These are phyloP conservation scores for Lodderomyces orthopsilosis DNA, from an alignment of 1,139 yeast species.

Conservation along the genomic window DNA sequence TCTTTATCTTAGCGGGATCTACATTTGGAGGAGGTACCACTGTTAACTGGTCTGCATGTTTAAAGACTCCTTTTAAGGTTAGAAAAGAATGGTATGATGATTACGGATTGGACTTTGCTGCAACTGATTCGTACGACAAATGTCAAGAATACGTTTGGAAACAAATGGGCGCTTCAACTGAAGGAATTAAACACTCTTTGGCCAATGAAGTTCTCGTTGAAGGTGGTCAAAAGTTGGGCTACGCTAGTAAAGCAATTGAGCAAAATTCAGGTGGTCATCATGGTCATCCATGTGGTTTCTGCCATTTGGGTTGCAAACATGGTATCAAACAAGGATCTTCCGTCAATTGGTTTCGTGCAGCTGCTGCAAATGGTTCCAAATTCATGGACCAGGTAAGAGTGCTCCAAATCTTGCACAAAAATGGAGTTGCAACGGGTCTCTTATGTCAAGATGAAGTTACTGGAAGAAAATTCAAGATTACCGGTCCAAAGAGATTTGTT, in stretches of 20 bases:
- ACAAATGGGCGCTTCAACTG: conserved; percentile 49
- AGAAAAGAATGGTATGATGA: conserved; percentile 56
- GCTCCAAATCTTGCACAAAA: conserved; percentile 33
- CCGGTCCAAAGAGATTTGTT: conserved; percentile 47
- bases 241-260: conserved; percentile 36
- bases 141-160: conserved; percentile 49
- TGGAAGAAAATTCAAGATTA: conserved; percentile 33
- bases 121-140: conserved; percentile 41
- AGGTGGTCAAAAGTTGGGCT: conserved; percentile 49
- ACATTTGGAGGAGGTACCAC: conserved; percentile 64
- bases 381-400: conserved; percentile 51
- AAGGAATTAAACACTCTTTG: conserved; percentile 44
- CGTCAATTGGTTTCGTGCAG: conserved; percentile 52
- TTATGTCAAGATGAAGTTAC: conserved; percentile 30
- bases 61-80: conserved; percentile 52
- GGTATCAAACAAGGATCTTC: conserved; percentile 57
- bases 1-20: conserved; percentile 50
- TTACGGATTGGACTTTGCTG: conserved; percentile 50
- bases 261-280: conserved; percentile 53
- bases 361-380: conserved; percentile 47
- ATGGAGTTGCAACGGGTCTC: conserved; percentile 47
- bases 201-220: conserved; percentile 47
- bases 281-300: conserved; percentile 49
- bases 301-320: conserved; percentile 52
- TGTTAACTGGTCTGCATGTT: conserved; percentile 61